phyloP scores from a whole-genome alignment of 768 basidiomycete species.

The Amanita exitialis region DNA sequence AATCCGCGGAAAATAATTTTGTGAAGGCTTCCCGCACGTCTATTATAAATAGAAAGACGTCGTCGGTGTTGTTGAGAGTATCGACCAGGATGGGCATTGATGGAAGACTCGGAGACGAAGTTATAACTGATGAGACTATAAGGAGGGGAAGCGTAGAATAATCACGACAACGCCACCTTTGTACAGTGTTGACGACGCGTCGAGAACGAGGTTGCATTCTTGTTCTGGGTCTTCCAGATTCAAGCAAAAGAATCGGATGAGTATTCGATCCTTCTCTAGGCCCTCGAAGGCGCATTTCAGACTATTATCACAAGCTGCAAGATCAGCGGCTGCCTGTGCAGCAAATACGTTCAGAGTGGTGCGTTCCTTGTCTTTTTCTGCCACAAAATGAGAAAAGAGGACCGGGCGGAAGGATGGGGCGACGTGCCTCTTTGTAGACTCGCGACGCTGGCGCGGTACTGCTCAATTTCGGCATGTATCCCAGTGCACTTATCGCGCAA shows the following conservation, averaged over 20 bases:
- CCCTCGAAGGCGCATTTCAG: slow-evolving; percentile 70
- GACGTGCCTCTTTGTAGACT: slow-evolving; percentile 54
- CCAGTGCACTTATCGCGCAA: slow-evolving; percentile 48
- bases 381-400: not conserved
- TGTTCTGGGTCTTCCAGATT: slow-evolving; percentile 46
- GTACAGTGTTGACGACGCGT: slow-evolving; percentile 50
- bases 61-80: slow-evolving; percentile 57
- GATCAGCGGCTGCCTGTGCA: slow-evolving; percentile 41
- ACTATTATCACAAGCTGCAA: slow-evolving; percentile 43
- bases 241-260: slow-evolving; percentile 62
- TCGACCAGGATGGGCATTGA: slow-evolving; percentile 58
- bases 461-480: slow-evolving; percentile 64
- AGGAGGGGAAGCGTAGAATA: not conserved
- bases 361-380: slow-evolving; percentile 64
- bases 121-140: slow-evolving; percentile 49
- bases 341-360: slow-evolving; percentile 44
- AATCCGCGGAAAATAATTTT: slow-evolving; percentile 11
- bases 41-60: slow-evolving; percentile 66
- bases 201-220: slow-evolving; percentile 71
- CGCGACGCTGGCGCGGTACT: slow-evolving; percentile 49
- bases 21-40: slow-evolving; percentile 49
- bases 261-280: slow-evolving; percentile 58
- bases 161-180: slow-evolving; percentile 40
- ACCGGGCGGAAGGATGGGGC: not conserved
- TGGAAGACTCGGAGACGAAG: slow-evolving; percentile 62